Conservation (phyloP, 106 monocot genomes). For the Apostasia ramifera region DNA sequence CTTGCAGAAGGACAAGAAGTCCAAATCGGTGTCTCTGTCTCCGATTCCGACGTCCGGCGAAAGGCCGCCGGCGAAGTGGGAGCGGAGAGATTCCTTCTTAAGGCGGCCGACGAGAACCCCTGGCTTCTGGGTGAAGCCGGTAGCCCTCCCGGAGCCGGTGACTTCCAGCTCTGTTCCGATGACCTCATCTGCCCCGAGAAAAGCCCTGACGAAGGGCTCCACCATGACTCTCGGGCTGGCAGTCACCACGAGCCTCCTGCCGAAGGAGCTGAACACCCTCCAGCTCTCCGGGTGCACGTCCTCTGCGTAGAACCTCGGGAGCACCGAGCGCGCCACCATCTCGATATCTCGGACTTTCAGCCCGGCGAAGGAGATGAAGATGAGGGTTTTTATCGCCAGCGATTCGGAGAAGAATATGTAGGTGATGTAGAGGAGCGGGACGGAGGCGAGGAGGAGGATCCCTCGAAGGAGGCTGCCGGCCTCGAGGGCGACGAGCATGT, state of each 20-base stretch:
- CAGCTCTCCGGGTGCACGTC: slow-evolving; percentile 72
- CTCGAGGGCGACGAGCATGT: slow-evolving; percentile 81
- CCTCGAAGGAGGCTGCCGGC: slow-evolving; percentile 66
- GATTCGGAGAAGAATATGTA: slow-evolving; percentile 54
- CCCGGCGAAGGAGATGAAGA: slow-evolving; percentile 65
- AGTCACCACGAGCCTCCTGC: slow-evolving; percentile 46
- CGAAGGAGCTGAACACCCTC: slow-evolving; percentile 51
- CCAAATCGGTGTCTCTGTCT: slow-evolving; percentile 31
- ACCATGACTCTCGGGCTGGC: slow-evolving; percentile 74
- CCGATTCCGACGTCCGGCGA: slow-evolving; percentile 41
- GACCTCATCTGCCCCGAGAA: slow-evolving; percentile 66
- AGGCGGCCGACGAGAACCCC: slow-evolving; percentile 27
- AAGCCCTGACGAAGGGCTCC: slow-evolving; percentile 63
- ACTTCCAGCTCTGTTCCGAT: slow-evolving; percentile 68
- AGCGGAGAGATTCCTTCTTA: slow-evolving; percentile 31
- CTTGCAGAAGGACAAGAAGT: slow-evolving; percentile 68
- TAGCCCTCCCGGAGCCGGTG: slow-evolving; percentile 51
- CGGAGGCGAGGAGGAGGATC: slow-evolving; percentile 35
- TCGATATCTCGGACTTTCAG: slow-evolving; percentile 47
- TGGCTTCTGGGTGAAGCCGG: slow-evolving; percentile 40
- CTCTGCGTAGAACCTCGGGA: slow-evolving; percentile 81
- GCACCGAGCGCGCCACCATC: slow-evolving; percentile 67
- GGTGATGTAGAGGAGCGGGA: slow-evolving; percentile 40
- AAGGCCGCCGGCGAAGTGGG: slow-evolving; percentile 2
- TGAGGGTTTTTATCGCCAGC: slow-evolving; percentile 27